A percentile compares a stretch with the other conserved stretches of the same genome.
These are phyloP conservation scores for Escovopsis weberi DNA, from an alignment of 2,329 filamentous ascomycete species.

Conservation along the genomic window DNA sequence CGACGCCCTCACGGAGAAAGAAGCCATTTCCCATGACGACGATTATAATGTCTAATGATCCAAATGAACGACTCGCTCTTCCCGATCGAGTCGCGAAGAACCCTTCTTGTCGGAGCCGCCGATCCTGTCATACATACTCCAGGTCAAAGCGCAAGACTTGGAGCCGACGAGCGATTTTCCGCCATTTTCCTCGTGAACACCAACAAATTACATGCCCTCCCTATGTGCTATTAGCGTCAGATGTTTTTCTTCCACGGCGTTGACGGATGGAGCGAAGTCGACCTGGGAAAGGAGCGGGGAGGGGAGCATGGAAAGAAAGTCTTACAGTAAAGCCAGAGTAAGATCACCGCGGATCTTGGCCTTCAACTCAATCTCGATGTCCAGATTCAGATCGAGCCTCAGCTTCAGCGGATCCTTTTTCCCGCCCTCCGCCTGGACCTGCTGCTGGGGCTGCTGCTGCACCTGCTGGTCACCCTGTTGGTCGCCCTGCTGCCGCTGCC, in stretches of 20 bases:
- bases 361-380: constrained; percentile 75
- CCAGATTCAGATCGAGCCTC: constrained; percentile 64
- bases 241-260: too few species aligned
- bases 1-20: too few species aligned
- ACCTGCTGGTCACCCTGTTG: constrained; percentile 7
- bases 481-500: constrained; percentile 13
- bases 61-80: too few species aligned
- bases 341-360: constrained; percentile 75
- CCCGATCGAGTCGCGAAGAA: too few species aligned
- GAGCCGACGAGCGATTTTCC: too few species aligned
- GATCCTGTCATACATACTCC: too few species aligned
- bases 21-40: too few species aligned
- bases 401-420: constrained; percentile 46
- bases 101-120: too few species aligned
- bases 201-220: too few species aligned
- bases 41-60: too few species aligned
- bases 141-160: too few species aligned
- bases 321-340: constrained; percentile 54
- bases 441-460: constrained; percentile 11
- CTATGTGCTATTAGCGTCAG: too few species aligned
- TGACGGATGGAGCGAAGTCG: not conserved
- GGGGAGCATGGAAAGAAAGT: not conserved
- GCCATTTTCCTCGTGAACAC: not conserved
- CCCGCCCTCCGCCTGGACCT: constrained; percentile 22
- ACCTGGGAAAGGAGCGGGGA: constrained; percentile 2